Base-by-base conservation (phyloP, 495 filamentous ascomycete species). In the Aspergillus conjunctus region DNA sequence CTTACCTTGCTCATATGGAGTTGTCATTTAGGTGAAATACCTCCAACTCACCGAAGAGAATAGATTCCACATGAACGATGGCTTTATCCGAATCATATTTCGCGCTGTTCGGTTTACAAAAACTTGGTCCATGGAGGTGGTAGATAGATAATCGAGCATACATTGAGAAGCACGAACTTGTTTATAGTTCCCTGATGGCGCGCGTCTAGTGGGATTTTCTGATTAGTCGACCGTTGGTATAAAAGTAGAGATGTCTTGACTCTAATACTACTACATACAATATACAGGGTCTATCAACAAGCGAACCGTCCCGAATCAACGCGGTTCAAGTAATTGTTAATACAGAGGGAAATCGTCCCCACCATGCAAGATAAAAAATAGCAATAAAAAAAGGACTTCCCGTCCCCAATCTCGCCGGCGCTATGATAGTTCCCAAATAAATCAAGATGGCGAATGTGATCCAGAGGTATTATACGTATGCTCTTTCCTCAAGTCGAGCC, bases 401-500 rank as follows among this genome's bases (percentile, higher is more conserved):
- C 32, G 26, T 54, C 56, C 51, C 53, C 54, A 60, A 72, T 70
- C 69, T 77, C 77, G 72, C 77, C 76, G 68, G 67, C 78, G 78
- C 78, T 81, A 79, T 80, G 74, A 73, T 68, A 67, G 67, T 53
- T 56, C 55, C 65, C 59, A 66, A 68, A 67, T 70, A 76, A 73
- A 68, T 69, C 75, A 66, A 71, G 53, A 57, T 7, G 58, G 66
- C 58, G 58, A 67, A 68, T 68, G 44, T 68, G 50, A 56, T 58
- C 51, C 41, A 55, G 30, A 54, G n/a, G 30, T 26, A 58, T 54
- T 69, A 64, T 69, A 68, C 61, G 69, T 51, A 39, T 51, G 58
- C 62, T 65, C 51, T 59, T 44, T 31, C 59, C 64, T 59, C 70
- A 85, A 34, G 73, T 77, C 21, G 83, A 85, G 46, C 79, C 81